These are phyloP conservation scores for Dicorynia guianensis DNA, from an alignment of 306 rosid genomes.

Conservation along the genomic window DNA sequence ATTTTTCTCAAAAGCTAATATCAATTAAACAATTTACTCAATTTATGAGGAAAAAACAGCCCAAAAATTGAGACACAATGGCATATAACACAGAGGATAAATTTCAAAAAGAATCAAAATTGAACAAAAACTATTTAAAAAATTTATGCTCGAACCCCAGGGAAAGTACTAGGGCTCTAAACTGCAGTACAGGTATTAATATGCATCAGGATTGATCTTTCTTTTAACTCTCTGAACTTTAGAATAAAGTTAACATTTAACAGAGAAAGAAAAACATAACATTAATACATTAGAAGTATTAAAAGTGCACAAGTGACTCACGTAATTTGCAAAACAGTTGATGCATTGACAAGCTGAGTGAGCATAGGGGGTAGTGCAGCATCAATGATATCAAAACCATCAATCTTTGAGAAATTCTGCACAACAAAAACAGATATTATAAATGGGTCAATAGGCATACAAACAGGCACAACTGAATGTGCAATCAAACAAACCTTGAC, in stretches of 20 bases:
- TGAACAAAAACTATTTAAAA: neutral
- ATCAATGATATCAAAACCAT: slow-evolving; percentile 46
- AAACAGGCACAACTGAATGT: neutral
- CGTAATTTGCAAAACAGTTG: slow-evolving; percentile 74
- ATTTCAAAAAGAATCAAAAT: neutral
- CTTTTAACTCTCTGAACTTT: too few species aligned
- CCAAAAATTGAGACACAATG: neutral
- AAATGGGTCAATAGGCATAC: slow-evolving; percentile 14
- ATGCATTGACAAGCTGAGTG: slow-evolving; percentile 67
- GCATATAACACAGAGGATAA: neutral
- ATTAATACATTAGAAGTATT: neutral
- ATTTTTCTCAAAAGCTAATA: neutral
- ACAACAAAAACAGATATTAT: neutral
- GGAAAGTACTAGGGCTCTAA: slow-evolving; percentile 7
- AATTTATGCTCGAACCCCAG: neutral
- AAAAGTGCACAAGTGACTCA: slow-evolving; percentile 48
- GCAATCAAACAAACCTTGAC: slow-evolving; percentile 55
- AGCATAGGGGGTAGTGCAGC: slow-evolving; percentile 67
- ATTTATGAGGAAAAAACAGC: neutral
- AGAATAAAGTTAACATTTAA: neutral
- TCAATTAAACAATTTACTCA: too few species aligned
- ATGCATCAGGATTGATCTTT: neutral
- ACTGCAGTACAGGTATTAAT: neutral
- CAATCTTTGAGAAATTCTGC: slow-evolving; percentile 64
- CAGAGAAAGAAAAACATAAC: neutral